Base-by-base conservation (phyloP, 805 yeast genomes). In the Wickerhamomyces canadensis region DNA sequence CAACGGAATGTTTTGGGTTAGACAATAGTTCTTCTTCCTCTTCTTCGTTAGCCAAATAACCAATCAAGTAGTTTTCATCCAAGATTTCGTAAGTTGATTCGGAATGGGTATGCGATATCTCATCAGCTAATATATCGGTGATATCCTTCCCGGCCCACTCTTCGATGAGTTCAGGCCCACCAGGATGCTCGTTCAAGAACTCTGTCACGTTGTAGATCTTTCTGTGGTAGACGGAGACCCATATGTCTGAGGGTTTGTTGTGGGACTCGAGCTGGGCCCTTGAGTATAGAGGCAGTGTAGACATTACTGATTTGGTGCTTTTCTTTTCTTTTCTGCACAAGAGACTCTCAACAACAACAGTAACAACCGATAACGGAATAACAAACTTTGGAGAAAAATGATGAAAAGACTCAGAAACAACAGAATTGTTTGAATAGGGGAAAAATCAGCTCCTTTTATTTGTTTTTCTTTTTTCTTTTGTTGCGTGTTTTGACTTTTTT, bases 141-240 rank as follows among this genome's bases (percentile, higher is more conserved):
- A 88, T 89, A 58, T 87, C 95, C 42, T 72, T 71, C 31, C 95
- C 96, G 23, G 84, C 95, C 55, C 78, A 72, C 49, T 85, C 95
- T 35, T 76, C 62, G 40, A 86, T 67, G 23, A 85, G 84, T 56
- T 85, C 95, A 38, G 80, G 82, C 40, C 95, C 95, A 56, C 95
- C 95, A 19, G 83, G 82, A 55, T 76, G 82, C 46, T 68, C 72
- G 38, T 68, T 72, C 46, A 68, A 47, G 44, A 68, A 69, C 27
- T 60, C 62, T 1, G 95, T 82, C 34, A 91, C 91, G 55, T 91
- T 80, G 58, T 89, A 91, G 27, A 91, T 78, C 50, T 84, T 86
- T 54, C 96, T 71, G 55, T 82, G 60, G 61, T 81, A 77, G 15
- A 89, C 64, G 2, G 94, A 76, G 37, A 89, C 94, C 89, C 91